phyloP scores from a whole-genome alignment of 2,329 filamentous ascomycete species.

The Pseudogymnoascus sp. region DNA sequence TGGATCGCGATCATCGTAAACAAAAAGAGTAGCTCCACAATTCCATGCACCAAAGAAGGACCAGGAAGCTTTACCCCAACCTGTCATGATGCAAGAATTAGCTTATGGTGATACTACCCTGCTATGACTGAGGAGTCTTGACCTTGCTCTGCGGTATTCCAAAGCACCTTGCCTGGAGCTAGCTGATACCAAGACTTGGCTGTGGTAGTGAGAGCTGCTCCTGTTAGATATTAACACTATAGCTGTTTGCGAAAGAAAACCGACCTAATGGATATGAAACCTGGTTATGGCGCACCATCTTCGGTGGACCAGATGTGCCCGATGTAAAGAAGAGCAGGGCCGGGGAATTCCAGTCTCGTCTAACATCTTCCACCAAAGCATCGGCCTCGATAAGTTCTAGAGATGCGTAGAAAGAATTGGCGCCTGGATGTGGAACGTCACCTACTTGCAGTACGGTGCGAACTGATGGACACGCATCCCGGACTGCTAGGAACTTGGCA shows the following conservation, averaged over 20 bases:
- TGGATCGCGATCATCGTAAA: conserved; percentile 31
- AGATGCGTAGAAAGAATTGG: neutral
- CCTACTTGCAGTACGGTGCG: conserved; percentile 29
- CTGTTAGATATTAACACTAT: neutral
- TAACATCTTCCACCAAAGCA: conserved; percentile 22
- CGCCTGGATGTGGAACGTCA: conserved; percentile 5
- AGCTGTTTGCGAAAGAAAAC: neutral
- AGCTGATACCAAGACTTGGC: conserved; percentile 33
- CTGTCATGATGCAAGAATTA: conserved; percentile 10
- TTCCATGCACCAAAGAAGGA: conserved; percentile 34
- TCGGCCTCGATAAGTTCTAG: conserved; percentile 23
- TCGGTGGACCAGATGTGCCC: conserved; percentile 34
- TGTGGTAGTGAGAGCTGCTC: conserved; percentile 30
- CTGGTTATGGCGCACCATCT: conserved; percentile 36
- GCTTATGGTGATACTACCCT: neutral
- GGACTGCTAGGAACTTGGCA: conserved; percentile 28
- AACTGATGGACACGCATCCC: conserved; percentile 27
- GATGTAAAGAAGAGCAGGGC: conserved; percentile 34
- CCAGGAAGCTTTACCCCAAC: conserved; percentile 37
- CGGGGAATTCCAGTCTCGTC: conserved; percentile 13
- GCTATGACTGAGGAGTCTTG: neutral
- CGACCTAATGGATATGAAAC: conserved; percentile 33
- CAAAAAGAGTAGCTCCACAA: conserved; percentile 33
- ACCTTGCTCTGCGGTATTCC: conserved; percentile 35
- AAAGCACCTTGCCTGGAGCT: conserved; percentile 30